A percentile compares a stretch with the other conserved stretches of the same genome.
Conservation (phyloP, 768 basidiomycete genomes). For the Ramaria sp. region DNA sequence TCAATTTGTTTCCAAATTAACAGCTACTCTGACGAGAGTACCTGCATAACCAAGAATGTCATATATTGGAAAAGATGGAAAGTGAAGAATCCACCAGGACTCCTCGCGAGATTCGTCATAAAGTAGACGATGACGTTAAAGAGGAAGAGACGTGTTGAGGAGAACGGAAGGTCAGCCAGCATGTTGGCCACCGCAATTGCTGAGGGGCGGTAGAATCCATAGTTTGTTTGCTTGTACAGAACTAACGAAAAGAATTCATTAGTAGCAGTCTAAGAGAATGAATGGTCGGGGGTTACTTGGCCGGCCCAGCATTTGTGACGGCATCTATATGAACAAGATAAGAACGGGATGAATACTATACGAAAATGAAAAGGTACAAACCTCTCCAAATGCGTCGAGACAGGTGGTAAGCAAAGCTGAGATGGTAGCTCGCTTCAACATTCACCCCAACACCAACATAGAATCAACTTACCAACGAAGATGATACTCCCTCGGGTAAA, state of each 20-base stretch:
- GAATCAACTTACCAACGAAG: slow-evolving; percentile 30
- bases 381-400: slow-evolving; percentile 65
- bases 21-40: slow-evolving; percentile 4
- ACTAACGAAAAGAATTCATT: neutral
- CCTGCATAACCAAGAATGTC: slow-evolving; percentile 50
- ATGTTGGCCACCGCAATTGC: slow-evolving; percentile 29
- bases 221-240: slow-evolving; percentile 6
- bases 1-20: neutral
- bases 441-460: slow-evolving; percentile 13
- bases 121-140: slow-evolving; percentile 31
- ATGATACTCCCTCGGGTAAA: slow-evolving; percentile 84
- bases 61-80: slow-evolving; percentile 23
- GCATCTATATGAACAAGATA: slow-evolving; percentile 32
- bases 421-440: slow-evolving; percentile 17
- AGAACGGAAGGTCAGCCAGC: slow-evolving; percentile 26
- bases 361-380: slow-evolving; percentile 19
- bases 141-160: slow-evolving; percentile 3
- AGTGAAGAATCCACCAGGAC: slow-evolving; percentile 29
- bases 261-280: neutral
- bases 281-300: slow-evolving; percentile 33
- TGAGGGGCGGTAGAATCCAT: slow-evolving; percentile 26
- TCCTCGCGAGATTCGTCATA: slow-evolving; percentile 28
- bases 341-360: neutral
- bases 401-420: slow-evolving; percentile 52
- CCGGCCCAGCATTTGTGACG: slow-evolving; percentile 69